Evolutionary conservation across 495 filamentous ascomycete genomes (phyloP), one percentile per base, ranked within the genome.

Genomic region (Trichoderma reesei): DNA sequence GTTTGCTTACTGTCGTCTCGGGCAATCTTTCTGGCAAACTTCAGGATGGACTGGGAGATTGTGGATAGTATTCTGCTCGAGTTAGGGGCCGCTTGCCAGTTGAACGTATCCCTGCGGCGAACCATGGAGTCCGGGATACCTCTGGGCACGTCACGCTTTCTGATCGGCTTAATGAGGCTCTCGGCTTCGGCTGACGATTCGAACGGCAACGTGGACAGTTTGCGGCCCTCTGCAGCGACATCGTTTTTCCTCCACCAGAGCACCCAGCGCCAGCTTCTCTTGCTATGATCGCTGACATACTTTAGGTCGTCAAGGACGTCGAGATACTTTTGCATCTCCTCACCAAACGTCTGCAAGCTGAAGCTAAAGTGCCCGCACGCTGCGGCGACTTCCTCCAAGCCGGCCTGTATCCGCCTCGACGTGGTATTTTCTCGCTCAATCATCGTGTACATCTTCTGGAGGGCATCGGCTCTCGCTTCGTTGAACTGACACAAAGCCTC

Each of bases 291-390:
- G 41, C 80, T 78, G 48, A 83, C 83, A 60, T 83, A 78, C 68
- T 93, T 90, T 64, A 98, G 72, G 60, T 96, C 89, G 67, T 96
- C 90, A 18, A 98, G 71, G n/a, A 95, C 86, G 46, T 88, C 80
- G 14, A 98, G 73, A 66, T 93, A 90, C 11, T 80, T 83, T 63
- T 89, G 83, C 79, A 96, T 87, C 70, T 96, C 91, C 70, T 96
- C 89, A 0, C 91, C 92, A 74, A 98, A 90, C 66, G 91, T 87
- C 64, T 92, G 81, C 34, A 98, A 78, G 26, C 90, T 92, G 70
- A 91, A 96, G 70, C 88, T 90, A 71, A 97, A 98, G 70, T 98
- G 91, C 3, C 93, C 92, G 69, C 94, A 98, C 54, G 90, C 93
- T 3, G 94, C 94, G 37, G 92, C 90, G 8, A 98, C 91, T 73